Conservation (phyloP, 208 protist genomes). For the Leishmania arabica region DNA sequence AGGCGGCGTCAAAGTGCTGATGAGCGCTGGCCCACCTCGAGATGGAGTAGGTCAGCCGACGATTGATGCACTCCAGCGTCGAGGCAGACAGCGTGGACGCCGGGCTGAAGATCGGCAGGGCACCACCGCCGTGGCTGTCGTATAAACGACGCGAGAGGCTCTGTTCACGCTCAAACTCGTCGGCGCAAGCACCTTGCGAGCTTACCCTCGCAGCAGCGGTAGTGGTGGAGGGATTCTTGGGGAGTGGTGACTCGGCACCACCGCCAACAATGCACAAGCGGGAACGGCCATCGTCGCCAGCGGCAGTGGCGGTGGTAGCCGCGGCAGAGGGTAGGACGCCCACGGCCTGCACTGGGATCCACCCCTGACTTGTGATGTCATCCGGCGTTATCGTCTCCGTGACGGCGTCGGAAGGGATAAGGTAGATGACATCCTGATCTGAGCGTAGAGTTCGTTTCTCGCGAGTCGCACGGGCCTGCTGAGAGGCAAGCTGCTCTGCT, state of each 20-base stretch:
- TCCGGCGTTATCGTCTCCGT: conserved; percentile 30
- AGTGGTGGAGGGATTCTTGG: neutral
- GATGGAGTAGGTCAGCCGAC: conserved; percentile 33
- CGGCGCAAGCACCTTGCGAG: neutral
- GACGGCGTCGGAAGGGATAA: conserved; percentile 22
- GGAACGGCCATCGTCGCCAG: neutral
- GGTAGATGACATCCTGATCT: conserved; percentile 32
- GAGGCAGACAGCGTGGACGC: conserved; percentile 36
- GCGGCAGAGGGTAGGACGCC: conserved; percentile 1
- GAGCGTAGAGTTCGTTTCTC: conserved; percentile 19
- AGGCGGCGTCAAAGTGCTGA: conserved; percentile 17
- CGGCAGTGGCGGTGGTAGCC: neutral
- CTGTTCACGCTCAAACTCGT: conserved; percentile 4
- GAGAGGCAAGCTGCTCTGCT: conserved; percentile 20
- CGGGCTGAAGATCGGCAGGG: conserved; percentile 2
- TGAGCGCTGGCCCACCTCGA: conserved; percentile 20
- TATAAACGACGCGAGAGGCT: conserved; percentile 4
- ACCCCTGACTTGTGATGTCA: conserved; percentile 37
- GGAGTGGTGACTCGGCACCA: conserved; percentile 12
- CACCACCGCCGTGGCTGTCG: neutral
- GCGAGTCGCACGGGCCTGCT: conserved; percentile 24
- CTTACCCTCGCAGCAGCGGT: neutral
- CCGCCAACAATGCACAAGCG: conserved; percentile 7
- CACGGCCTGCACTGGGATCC: conserved; percentile 45
- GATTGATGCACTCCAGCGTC: conserved; percentile 41